Base-by-base conservation (phyloP, 352 stramenopile genomes). In the Globisporangium irregulare region DNA sequence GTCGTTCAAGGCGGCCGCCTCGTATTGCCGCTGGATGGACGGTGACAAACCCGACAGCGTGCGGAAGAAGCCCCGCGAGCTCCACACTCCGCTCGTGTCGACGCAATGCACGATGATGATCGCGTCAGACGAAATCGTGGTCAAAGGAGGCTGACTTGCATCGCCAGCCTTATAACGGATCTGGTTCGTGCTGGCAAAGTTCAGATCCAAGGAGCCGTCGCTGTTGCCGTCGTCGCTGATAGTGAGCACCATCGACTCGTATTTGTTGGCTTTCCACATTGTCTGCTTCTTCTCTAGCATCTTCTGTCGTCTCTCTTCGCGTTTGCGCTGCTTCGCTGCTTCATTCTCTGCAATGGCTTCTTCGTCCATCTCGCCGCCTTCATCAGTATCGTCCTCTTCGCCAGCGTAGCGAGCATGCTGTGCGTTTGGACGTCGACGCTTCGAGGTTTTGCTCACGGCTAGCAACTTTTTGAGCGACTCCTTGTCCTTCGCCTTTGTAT, bases 61-160 rank as follows among this genome's bases (percentile, higher is more conserved):
- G 22, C 83, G 80, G 22, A 93, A 93, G 62, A 93, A 93, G n/a
- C 86, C 86, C 34, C 84, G 82, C 10, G 77, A 71, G 43, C 80
- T 87, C 86, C 86, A 93, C 25, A 84, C 76, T 25, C 86, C 86
- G 58, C 83, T 92, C 12, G 78, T 93, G 53, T 93, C 82, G 34
- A 92, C 83, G 55, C 83, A 93, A 32, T 93, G 86, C n/a, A 90
- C 77, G 61, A 92, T 80, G 64, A 93, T 82, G 32, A 74, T 66
- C 6, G 72, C 68, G 3, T 53, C 72, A 0, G 54, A 69, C 1
- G 46, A 66, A 9, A 84, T 58, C 24, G 51, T 63, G 15, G 57
- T 67, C 5, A 71, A 14, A 36, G 64, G 69, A 12, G 84, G 84
- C 2, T 72, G 77, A 38, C 81, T 90, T 18, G 86, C 86, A 56